A percentile compares a stretch with the other conserved stretches of the same genome.
Evolutionary conservation across 805 yeast species (phyloP).

Genomic region (Debaryomyces castellii): DNA sequence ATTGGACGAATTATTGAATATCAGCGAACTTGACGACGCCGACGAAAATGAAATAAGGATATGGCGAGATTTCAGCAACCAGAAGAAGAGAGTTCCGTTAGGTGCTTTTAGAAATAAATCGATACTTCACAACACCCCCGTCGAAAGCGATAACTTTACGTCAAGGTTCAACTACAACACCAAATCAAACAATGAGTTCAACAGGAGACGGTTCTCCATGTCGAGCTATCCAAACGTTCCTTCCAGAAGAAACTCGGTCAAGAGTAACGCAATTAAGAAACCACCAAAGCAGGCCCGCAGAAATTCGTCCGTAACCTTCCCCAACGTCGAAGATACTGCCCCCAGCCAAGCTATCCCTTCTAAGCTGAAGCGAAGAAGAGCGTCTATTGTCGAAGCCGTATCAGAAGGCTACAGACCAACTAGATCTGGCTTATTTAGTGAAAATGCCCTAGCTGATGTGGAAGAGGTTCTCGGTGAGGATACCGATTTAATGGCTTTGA

Average conservation of each 20-base stretch:
- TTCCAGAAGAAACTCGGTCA: conserved; percentile 10
- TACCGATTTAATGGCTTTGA: conserved; percentile 43
- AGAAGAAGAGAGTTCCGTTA: conserved; percentile 62
- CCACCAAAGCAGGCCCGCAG: conserved; percentile 1
- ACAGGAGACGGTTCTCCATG: conserved; percentile 22
- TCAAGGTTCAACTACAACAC: conserved; percentile 26
- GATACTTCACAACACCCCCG: conserved; percentile 25
- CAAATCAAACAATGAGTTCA: conserved; percentile 26
- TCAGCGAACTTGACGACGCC: conserved; percentile 79
- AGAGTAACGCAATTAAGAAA: conserved; percentile 2
- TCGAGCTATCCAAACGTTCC: conserved; percentile 11
- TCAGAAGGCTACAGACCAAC: conserved; percentile 76
- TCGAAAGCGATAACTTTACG: conserved; percentile 20
- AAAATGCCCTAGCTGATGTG: conserved; percentile 69
- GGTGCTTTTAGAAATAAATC: conserved; percentile 87
- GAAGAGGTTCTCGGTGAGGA: conserved; percentile 66
- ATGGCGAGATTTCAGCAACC: conserved; percentile 46
- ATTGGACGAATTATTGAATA: conserved; percentile 81
- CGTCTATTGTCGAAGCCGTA: conserved; percentile 71
- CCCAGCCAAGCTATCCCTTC: conserved; percentile 15
- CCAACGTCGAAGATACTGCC: not conserved
- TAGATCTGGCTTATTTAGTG: conserved; percentile 74
- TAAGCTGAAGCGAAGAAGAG: conserved; percentile 51
- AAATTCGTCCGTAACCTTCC: not conserved
- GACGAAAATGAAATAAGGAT: conserved; percentile 56